phyloP scores from a whole-genome alignment of 2,329 filamentous ascomycete genomes.

The Periconia digitata region DNA sequence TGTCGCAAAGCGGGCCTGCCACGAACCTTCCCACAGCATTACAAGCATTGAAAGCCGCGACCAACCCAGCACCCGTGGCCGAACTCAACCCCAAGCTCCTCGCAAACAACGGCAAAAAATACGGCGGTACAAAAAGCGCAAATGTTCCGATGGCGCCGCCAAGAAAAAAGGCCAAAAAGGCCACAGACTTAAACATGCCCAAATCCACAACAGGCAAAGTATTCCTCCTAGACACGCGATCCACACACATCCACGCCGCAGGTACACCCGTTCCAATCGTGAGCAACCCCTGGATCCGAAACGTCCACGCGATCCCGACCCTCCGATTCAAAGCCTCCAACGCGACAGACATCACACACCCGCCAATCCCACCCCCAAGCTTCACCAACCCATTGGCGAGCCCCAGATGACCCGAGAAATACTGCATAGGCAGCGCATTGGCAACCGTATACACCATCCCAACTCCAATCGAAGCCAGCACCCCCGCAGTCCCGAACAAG shows the following conservation, averaged over 20 bases:
- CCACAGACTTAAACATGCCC: constrained; percentile 25
- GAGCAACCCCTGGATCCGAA: constrained; percentile 29
- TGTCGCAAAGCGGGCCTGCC: constrained; percentile 30
- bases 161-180: constrained; percentile 25
- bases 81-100: constrained; percentile 26
- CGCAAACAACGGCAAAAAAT: constrained; percentile 32
- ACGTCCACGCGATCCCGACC: constrained; percentile 35
- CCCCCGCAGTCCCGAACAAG: constrained; percentile 53
- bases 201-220: constrained; percentile 26
- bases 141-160: constrained; percentile 29
- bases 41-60: constrained; percentile 31
- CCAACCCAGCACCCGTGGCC: constrained; percentile 28
- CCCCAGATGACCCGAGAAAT: constrained; percentile 30
- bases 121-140: constrained; percentile 33
- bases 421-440: constrained; percentile 30
- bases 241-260: constrained; percentile 27
- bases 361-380: constrained; percentile 31
- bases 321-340: constrained; percentile 25
- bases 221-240: constrained; percentile 20
- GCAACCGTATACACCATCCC: constrained; percentile 23
- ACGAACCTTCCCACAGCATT: constrained; percentile 32
- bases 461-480: constrained; percentile 51
- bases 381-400: constrained; percentile 35
- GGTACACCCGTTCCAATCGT: constrained; percentile 27
- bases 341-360: constrained; percentile 27